phyloP scores from a whole-genome alignment of 116 monocot genomes.

The Zostera marina region DNA sequence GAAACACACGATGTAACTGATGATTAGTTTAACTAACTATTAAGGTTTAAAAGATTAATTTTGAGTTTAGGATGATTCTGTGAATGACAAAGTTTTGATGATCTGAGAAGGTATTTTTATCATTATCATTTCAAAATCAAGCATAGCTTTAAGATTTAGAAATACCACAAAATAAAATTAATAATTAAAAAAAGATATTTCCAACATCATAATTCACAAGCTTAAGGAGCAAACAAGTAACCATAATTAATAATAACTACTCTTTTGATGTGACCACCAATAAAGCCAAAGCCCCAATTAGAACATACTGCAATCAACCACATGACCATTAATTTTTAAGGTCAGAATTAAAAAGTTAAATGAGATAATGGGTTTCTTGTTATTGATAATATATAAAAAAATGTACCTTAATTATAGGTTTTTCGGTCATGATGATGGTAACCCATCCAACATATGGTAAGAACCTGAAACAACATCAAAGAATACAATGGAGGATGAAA shows the following conservation, averaged over 20 bases:
- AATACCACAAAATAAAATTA: too few species aligned
- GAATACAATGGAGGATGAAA: not conserved
- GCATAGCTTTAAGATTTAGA: too few species aligned
- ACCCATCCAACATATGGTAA: constrained; percentile 22
- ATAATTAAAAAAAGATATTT: too few species aligned
- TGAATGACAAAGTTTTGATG: too few species aligned
- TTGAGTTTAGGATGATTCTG: too few species aligned
- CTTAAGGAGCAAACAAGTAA: not conserved
- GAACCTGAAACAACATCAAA: constrained; percentile 8
- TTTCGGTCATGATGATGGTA: constrained; percentile 21
- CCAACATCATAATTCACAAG: too few species aligned
- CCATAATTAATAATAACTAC: constrained; percentile 3
- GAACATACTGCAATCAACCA: constrained; percentile 10
- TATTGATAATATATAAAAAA: not conserved
- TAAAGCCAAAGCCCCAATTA: constrained; percentile 19
- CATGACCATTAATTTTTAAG: constrained; percentile 1
- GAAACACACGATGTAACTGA: too few species aligned
- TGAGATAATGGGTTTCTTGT: not conserved
- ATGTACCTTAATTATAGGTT: constrained; percentile 16
- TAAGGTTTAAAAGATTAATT: too few species aligned
- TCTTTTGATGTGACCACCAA: constrained; percentile 19
- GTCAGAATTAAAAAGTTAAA: not conserved
- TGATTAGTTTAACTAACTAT: too few species aligned
- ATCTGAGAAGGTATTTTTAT: too few species aligned
- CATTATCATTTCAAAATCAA: too few species aligned